Conservation (phyloP, 495 filamentous ascomycete genomes). For the Daldinia vernicosa region DNA sequence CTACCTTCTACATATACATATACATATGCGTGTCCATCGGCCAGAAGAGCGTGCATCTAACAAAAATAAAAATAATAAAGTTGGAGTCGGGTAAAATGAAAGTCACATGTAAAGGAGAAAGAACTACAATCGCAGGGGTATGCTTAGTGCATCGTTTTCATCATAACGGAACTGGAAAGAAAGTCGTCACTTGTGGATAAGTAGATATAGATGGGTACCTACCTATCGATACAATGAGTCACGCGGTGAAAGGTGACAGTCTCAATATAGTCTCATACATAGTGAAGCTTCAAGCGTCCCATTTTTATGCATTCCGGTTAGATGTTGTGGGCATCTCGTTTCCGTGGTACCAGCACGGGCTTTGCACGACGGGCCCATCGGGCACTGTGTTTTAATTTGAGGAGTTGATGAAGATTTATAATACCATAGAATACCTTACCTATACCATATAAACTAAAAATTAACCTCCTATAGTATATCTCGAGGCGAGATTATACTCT, state of each 20-base stretch:
- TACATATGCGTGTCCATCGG: too few species aligned
- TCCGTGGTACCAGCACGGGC: not conserved
- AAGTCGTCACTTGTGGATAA: too few species aligned
- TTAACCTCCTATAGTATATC: not conserved
- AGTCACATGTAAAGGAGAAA: too few species aligned
- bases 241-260: not conserved
- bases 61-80: too few species aligned
- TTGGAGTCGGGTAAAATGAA: too few species aligned
- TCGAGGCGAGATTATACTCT: not conserved
- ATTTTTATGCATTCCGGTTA: not conserved
- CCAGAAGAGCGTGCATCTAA: too few species aligned
- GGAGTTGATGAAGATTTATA: not conserved
- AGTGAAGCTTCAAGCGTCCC: not conserved
- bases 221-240: not conserved
- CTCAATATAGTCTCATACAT: not conserved
- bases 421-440: too few species aligned
- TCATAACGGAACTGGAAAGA: not conserved
- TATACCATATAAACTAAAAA: not conserved
- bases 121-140: too few species aligned
- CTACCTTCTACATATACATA: too few species aligned
- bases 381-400: not conserved
- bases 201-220: not conserved
- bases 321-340: not conserved
- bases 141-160: too few species aligned
- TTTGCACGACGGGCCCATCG: not conserved